Base-by-base conservation (phyloP, 2,329 filamentous ascomycete species). In the Tetracladium maxilliforme region DNA sequence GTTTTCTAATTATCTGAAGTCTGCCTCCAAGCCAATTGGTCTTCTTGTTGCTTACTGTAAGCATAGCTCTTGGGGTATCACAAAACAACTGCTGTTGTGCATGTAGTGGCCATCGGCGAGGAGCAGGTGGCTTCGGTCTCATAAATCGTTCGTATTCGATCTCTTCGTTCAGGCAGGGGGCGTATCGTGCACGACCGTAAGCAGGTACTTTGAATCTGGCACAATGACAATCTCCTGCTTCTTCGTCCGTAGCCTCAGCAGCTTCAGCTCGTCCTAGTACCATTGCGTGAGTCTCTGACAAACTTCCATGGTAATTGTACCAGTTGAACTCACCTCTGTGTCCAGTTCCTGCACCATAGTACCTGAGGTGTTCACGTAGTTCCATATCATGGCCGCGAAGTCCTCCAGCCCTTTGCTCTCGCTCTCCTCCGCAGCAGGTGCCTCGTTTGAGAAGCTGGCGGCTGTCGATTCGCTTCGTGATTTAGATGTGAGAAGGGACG, bases 151-250 rank as follows among this genome's bases (percentile, higher is more conserved):
- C n/a, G n/a, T n/a, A n/a, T n/a, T n/a, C n/a, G n/a, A n/a, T n/a
- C 16, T 11, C 13, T 15, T 13, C 22, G 21, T 17, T 39, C 50
- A 79, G 40, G 70, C 72, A 7, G 70, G 64, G 19, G 78, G 74
- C n/a, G 79, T 83, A 44, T 86, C 80, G 51, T 87, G 80, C 28
- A 87, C 67, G 19, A 84, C 75, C 27, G 86, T 70, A 19, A 87
- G 61, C 23, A 90, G 58, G 49, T 80, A 92, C 42, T 81, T 84
- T 20, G 66, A 43, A 47, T 87, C 81, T 47, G 79, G 80, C 12
- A 87, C 76, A 41, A 90, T 81, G 30, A 90, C 76, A 33, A 90
- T 54, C 48, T 92, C 82, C 39, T 84, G 78, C 48, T 80, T 84
- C 56, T 74, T 83, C n/a, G 80, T 87, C 35, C 82, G 66, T 35